Evolutionary conservation across 257 asterid species (phyloP).

Genomic region (Osmanthus fragrans): DNA sequence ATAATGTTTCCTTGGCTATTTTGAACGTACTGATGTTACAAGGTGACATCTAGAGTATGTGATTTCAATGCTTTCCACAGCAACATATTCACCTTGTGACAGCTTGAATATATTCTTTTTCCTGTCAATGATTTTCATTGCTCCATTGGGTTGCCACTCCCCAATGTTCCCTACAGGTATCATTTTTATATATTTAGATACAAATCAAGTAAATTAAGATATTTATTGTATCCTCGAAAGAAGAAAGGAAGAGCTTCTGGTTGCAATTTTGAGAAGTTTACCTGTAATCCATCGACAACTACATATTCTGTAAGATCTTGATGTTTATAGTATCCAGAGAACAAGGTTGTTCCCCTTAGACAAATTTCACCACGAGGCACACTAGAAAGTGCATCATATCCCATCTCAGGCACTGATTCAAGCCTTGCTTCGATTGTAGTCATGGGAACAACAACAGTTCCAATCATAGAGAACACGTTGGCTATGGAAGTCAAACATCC

Average conservation of each 20-base stretch:
- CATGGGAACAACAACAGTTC: slow-evolving; percentile 90
- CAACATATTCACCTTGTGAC: slow-evolving; percentile 95
- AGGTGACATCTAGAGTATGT: slow-evolving; percentile 67
- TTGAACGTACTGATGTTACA: slow-evolving; percentile 57
- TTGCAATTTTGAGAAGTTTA: slow-evolving; percentile 20
- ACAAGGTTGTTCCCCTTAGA: slow-evolving; percentile 72
- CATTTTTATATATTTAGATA: neutral
- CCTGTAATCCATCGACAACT: slow-evolving; percentile 85
- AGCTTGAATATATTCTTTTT: slow-evolving; percentile 91
- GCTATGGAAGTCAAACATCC: slow-evolving; percentile 86
- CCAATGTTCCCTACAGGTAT: slow-evolving; percentile 73
- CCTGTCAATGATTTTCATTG: slow-evolving; percentile 85
- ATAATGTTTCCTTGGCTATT: neutral
- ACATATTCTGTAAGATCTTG: slow-evolving; percentile 70
- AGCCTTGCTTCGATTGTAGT: slow-evolving; percentile 81
- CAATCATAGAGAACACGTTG: slow-evolving; percentile 72
- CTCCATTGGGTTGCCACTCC: slow-evolving; percentile 77
- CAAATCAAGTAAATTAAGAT: neutral
- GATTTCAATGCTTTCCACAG: slow-evolving; percentile 79
- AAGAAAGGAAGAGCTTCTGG: neutral
- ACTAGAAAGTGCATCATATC: slow-evolving; percentile 74
- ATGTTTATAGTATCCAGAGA: slow-evolving; percentile 80
- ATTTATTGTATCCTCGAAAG: neutral
- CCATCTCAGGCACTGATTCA: slow-evolving; percentile 92
- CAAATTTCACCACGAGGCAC: slow-evolving; percentile 88